Conservation (phyloP, 495 filamentous ascomycete species). For the Penicillium crystallinum region DNA sequence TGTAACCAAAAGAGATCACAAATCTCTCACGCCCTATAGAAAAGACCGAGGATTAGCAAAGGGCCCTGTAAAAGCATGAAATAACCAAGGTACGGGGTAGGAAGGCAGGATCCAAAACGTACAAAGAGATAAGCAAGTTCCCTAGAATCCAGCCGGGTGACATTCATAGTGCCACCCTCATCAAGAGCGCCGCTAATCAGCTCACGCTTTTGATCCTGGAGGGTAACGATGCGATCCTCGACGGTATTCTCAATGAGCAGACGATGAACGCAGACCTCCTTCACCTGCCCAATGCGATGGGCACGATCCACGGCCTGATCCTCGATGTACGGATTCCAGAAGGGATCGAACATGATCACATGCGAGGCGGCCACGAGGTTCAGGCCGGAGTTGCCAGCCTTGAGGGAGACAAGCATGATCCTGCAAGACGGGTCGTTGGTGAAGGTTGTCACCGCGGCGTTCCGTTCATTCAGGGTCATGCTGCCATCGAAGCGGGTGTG, state of each 20-base stretch:
- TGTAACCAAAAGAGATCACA: not conserved
- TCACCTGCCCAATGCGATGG: constrained; percentile 81
- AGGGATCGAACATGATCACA: constrained; percentile 89
- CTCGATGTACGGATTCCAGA: constrained; percentile 96
- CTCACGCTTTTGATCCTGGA: constrained; percentile 81
- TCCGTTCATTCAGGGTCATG: constrained; percentile 66
- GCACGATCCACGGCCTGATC: constrained; percentile 93
- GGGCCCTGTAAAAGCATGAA: not conserved
- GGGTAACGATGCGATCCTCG: constrained; percentile 78
- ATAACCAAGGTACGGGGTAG: too few relatives aligned
- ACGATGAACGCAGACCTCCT: constrained; percentile 72
- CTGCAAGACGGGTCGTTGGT: constrained; percentile 57
- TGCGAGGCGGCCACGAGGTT: constrained; percentile 84
- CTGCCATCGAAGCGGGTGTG: constrained; percentile 83
- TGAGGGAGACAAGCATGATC: constrained; percentile 84
- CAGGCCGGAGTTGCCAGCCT: constrained; percentile 86
- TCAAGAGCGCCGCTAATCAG: constrained; percentile 79
- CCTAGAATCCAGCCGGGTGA: constrained; percentile 54
- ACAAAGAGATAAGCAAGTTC: constrained; percentile 75
- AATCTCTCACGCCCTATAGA: constrained; percentile 5
- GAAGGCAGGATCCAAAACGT: constrained; percentile 26
- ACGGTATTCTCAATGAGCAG: constrained; percentile 74
- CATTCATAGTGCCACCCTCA: constrained; percentile 62
- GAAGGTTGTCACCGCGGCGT: constrained; percentile 69
- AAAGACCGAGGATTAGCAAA: constrained; percentile 8